These are phyloP conservation scores for Saccharomycopsis guyanensis DNA, from an alignment of 805 yeast species.

Conservation along the genomic window DNA sequence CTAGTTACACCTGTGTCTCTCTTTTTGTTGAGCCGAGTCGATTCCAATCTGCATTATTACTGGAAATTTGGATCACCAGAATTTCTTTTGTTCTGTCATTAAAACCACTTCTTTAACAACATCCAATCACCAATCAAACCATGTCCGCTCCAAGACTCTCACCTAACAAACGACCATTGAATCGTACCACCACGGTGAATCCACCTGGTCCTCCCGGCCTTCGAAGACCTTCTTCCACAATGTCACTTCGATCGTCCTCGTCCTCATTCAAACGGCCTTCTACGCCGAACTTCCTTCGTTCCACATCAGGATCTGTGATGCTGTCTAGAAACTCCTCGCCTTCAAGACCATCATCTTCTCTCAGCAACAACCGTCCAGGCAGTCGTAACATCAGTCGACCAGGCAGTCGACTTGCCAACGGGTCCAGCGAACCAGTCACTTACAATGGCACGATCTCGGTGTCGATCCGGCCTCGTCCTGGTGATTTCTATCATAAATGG, in stretches of 20 bases:
- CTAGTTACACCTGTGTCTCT: no score
- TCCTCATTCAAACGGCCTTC: conserved; percentile 13
- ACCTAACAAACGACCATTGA: conserved; percentile 8
- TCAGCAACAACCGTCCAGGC: conserved; percentile 7
- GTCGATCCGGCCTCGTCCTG: conserved; percentile 70
- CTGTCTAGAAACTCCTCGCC: conserved; percentile 21
- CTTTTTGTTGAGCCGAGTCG: no score
- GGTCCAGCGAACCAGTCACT: conserved; percentile 3
- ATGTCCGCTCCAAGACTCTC: conserved; percentile 7
- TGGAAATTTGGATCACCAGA: no score
- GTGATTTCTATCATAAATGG: conserved; percentile 21
- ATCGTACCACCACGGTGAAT: no score
- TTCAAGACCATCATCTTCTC: conserved; percentile 21
- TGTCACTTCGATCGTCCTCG: conserved; percentile 15
- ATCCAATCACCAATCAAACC: neutral
- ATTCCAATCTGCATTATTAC: no score
- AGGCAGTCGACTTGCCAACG: neutral
- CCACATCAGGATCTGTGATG: conserved; percentile 4
- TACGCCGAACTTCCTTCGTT: conserved; percentile 11
- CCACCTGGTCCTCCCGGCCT: neutral
- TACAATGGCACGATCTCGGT: conserved; percentile 72
- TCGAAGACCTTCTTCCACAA: conserved; percentile 17
- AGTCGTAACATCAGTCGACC: neutral
- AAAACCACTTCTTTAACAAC: no score
- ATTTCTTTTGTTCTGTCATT: no score